These are phyloP conservation scores for Xylariaceae sp. DNA, from an alignment of 2,329 filamentous ascomycete genomes.

Conservation along the genomic window DNA sequence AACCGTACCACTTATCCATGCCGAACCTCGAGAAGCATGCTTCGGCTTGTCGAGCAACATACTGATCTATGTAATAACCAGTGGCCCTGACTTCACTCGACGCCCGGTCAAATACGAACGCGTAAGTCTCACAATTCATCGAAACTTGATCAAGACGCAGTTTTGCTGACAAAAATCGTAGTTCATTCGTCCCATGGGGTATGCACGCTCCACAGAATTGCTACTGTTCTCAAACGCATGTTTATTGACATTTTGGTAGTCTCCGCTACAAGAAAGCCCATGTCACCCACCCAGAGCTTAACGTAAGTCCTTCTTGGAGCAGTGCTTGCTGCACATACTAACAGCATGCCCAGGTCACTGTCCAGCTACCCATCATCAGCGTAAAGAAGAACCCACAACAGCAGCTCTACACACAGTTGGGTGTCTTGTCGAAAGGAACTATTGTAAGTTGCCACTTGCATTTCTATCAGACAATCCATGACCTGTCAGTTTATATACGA, in stretches of 20 bases:
- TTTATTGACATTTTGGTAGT: not conserved
- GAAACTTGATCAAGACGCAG: not conserved
- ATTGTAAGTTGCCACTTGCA: not conserved
- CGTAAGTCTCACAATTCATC: conserved; percentile 71
- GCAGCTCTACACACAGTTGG: conserved; percentile 86
- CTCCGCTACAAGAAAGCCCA: conserved; percentile 70
- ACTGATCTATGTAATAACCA: conserved; percentile 51
- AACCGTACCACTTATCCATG: conserved; percentile 54
- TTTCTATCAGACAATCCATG: conserved; percentile 6
- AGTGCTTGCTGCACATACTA: not conserved
- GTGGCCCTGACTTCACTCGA: conserved; percentile 76
- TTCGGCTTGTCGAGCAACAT: no score
- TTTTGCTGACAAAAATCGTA: conserved; percentile 42
- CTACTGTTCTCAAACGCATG: not conserved
- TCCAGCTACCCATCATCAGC: conserved; percentile 75
- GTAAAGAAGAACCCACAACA: conserved; percentile 74
- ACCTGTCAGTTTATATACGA: no score
- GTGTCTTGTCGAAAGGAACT: conserved; percentile 61
- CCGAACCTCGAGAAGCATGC: no score
- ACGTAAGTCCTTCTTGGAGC: conserved; percentile 5
- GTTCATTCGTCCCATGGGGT: conserved; percentile 70
- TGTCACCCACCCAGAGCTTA: conserved; percentile 57
- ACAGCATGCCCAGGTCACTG: conserved; percentile 64
- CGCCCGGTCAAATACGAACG: conserved; percentile 70
- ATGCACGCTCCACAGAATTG: no score